Conservation (phyloP, 1,284 basidiomycete species). For the Termitomyces sp. region DNA sequence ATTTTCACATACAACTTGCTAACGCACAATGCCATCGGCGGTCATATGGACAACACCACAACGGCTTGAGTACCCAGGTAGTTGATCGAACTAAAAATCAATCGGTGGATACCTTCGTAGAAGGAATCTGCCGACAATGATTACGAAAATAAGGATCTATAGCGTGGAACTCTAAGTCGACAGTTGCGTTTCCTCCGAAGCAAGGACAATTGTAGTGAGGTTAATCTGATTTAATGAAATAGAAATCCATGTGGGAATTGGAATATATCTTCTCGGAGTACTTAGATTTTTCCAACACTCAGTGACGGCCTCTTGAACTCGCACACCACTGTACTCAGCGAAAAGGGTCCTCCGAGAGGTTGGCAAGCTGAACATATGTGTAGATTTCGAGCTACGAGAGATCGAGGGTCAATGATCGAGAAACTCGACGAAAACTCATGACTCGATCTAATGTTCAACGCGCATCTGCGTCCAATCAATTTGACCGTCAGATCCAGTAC, state of each 20-base stretch:
- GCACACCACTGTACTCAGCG: too few species aligned
- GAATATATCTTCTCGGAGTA: not conserved
- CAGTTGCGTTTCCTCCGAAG: not conserved
- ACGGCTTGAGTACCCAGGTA: constrained; percentile 39
- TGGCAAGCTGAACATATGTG: too few species aligned
- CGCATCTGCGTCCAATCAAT: too few species aligned
- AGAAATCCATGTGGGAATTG: not conserved
- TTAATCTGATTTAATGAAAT: too few species aligned
- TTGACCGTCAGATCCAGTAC: too few species aligned
- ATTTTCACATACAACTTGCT: constrained; percentile 53
- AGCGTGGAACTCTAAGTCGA: too few species aligned
- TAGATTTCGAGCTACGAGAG: too few species aligned
- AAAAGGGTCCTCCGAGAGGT: too few species aligned
- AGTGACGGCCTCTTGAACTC: not conserved
- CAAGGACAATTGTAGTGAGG: not conserved
- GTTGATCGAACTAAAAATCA: constrained; percentile 36
- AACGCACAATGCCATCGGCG: constrained; percentile 43
- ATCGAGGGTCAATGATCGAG: not conserved
- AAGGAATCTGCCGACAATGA: not conserved
- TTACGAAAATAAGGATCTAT: not conserved
- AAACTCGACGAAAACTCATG: too few species aligned
- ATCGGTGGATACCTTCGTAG: constrained; percentile 36
- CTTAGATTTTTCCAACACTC: not conserved
- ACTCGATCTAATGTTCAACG: too few species aligned
- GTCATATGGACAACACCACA: constrained; percentile 53